Evolutionary conservation across 805 yeast species (phyloP).

Genomic region (Clavispora phyllophila): DNA sequence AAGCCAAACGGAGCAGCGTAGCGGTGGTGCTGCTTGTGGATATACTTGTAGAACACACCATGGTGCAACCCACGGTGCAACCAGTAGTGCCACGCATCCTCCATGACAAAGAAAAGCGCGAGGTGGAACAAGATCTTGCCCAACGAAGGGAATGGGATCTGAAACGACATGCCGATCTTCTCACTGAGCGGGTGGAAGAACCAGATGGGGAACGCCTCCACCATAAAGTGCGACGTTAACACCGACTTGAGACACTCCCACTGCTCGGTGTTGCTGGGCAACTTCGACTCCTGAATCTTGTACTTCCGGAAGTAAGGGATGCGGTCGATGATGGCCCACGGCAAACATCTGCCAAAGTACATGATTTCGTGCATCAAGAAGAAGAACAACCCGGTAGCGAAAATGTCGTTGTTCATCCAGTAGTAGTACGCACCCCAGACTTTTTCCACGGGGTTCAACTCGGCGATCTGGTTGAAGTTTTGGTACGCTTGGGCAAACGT

Average conservation of each 20-base stretch:
- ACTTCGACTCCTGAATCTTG: constrained; percentile 84
- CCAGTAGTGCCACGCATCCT: constrained; percentile 97
- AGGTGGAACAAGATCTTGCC: constrained; percentile 61
- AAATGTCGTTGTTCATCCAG: constrained; percentile 77
- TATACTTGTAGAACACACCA: constrained; percentile 83
- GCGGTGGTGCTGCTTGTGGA: constrained; percentile 96
- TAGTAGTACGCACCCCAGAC: constrained; percentile 88
- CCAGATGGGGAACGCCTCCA: constrained; percentile 96
- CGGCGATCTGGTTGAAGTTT: constrained; percentile 25
- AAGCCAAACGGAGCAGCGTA: constrained; percentile 98
- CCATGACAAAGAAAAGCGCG: constrained; percentile 72
- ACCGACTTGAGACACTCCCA: constrained; percentile 89
- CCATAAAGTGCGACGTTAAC: constrained; percentile 78
- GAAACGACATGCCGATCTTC: constrained; percentile 66
- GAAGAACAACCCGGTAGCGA: constrained; percentile 88
- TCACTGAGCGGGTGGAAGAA: constrained; percentile 91
- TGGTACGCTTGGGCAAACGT: constrained; percentile 24
- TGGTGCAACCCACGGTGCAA: constrained; percentile 87
- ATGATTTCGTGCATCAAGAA: constrained; percentile 79
- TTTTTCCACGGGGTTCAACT: constrained; percentile 48
- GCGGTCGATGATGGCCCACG: constrained; percentile 85
- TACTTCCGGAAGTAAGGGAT: constrained; percentile 80
- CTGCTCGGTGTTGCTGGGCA: constrained; percentile 79
- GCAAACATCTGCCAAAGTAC: constrained; percentile 89
- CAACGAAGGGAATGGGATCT: constrained; percentile 80